Evolutionary conservation across 345 rosid genomes (phyloP).

Genomic region (Euclidium syriacum): DNA sequence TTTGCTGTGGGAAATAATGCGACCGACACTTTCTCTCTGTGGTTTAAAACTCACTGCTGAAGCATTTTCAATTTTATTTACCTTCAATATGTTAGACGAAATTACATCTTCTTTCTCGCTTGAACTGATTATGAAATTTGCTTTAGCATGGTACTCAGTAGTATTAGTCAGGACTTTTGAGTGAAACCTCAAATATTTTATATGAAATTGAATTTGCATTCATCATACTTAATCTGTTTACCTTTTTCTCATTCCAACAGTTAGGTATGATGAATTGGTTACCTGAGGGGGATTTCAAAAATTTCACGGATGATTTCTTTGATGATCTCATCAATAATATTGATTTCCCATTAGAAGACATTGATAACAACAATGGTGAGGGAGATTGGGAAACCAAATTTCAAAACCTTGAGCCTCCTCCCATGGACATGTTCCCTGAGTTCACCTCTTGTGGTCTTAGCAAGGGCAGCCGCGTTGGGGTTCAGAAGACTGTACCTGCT

Average conservation of each 20-base stretch:
- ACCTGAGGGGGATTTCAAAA: constrained; percentile 45
- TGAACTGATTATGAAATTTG: neutral
- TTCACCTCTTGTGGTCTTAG: constrained; percentile 16
- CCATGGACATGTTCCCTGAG: constrained; percentile 42
- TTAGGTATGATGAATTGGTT: constrained; percentile 44
- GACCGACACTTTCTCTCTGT: constrained; percentile 1
- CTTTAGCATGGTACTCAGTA: neutral
- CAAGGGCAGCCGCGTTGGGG: constrained; percentile 13
- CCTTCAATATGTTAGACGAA: neutral
- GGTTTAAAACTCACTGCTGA: neutral
- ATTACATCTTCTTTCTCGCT: neutral
- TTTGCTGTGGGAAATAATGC: neutral
- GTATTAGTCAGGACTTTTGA: neutral
- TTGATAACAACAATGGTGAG: constrained; percentile 34
- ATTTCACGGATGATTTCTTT: constrained; percentile 53
- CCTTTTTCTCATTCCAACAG: no score
- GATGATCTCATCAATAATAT: constrained; percentile 48
- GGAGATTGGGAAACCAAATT: constrained; percentile 65
- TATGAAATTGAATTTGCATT: no score
- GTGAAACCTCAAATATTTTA: neutral
- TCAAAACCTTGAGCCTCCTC: constrained; percentile 62
- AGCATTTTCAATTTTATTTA: neutral
- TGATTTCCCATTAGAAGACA: constrained; percentile 59
- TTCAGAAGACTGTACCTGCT: constrained; percentile 15
- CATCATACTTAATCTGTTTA: no score